Percentiles rank a stretch among this genome's conserved stretches.
Conservation (phyloP, 352 stramenopile genomes). For the Phytophthora agathidicida region DNA sequence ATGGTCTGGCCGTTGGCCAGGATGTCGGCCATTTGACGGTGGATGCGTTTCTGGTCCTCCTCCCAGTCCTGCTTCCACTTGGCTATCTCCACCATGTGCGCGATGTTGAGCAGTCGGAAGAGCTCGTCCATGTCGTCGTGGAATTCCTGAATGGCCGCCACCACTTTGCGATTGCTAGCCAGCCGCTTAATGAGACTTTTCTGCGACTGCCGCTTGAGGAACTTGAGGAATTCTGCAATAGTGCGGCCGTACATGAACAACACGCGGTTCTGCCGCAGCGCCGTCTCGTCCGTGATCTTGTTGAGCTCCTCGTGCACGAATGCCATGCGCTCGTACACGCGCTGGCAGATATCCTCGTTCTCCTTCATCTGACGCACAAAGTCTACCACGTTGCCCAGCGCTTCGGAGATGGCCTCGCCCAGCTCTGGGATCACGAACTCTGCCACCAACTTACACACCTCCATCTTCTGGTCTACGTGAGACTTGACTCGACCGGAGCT, state of each 20-base stretch:
- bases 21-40: slow-evolving; percentile 25
- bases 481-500: not conserved
- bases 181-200: slow-evolving; percentile 27
- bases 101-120: slow-evolving; percentile 32
- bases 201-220: slow-evolving; percentile 20
- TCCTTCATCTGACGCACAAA: slow-evolving; percentile 40
- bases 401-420: slow-evolving; percentile 36
- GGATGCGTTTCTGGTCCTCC: slow-evolving; percentile 20
- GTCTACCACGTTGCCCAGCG: slow-evolving; percentile 30
- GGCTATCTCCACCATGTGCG: slow-evolving; percentile 31
- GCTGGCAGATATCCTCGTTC: slow-evolving; percentile 34
- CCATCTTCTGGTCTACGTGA: not conserved
- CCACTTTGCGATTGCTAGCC: slow-evolving; percentile 34
- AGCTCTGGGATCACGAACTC: slow-evolving; percentile 46
- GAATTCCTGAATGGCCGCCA: slow-evolving; percentile 27
- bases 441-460: slow-evolving; percentile 23
- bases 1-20: slow-evolving; percentile 25
- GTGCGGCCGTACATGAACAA: slow-evolving; percentile 41
- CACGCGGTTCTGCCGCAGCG: slow-evolving; percentile 39
- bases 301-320: slow-evolving; percentile 43
- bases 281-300: slow-evolving; percentile 42
- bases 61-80: slow-evolving; percentile 35
- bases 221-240: slow-evolving; percentile 41
- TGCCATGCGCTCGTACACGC: slow-evolving; percentile 34
- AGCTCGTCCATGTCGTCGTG: slow-evolving; percentile 36